Evolutionary conservation across 2,329 filamentous ascomycete species (phyloP).

Genomic region (Trichoderma aggressivum): DNA sequence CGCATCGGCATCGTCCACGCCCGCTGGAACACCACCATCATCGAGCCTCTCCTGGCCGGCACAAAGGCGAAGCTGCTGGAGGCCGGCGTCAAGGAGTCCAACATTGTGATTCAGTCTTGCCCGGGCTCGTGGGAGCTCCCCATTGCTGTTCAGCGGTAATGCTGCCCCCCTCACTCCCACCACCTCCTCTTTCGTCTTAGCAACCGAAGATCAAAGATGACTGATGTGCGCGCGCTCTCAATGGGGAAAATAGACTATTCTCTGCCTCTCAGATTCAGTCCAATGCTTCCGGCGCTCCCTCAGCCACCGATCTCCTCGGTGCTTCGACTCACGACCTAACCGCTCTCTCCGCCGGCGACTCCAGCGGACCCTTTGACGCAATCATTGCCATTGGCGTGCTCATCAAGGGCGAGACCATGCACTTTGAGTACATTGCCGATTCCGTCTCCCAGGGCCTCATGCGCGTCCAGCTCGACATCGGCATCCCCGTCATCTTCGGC

Average conservation of each 20-base stretch:
- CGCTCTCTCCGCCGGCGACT: constrained; percentile 38
- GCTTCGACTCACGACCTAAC: constrained; percentile 66
- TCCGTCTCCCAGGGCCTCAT: constrained; percentile 88
- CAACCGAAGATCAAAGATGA: neutral
- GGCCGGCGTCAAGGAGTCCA: constrained; percentile 79
- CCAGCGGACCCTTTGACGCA: constrained; percentile 76
- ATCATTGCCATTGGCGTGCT: constrained; percentile 93
- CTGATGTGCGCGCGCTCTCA: neutral
- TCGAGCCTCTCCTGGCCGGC: constrained; percentile 78
- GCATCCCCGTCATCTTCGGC: constrained; percentile 88
- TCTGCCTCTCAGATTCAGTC: constrained; percentile 83
- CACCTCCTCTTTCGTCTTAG: neutral
- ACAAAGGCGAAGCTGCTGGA: constrained; percentile 72
- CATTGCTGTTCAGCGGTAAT: constrained; percentile 79
- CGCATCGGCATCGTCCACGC: constrained; percentile 95
- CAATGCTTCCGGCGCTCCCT: constrained; percentile 56
- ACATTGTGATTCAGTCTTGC: constrained; percentile 85
- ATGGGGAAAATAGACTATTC: constrained; percentile 59
- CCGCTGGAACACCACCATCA: constrained; percentile 88
- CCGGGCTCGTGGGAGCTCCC: constrained; percentile 95
- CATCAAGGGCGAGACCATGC: constrained; percentile 98
- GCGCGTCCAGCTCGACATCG: constrained; percentile 86
- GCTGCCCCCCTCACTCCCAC: constrained; percentile 21
- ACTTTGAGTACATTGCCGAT: constrained; percentile 98
- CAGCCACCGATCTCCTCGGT: constrained; percentile 74